Base-by-base conservation (phyloP, 805 yeast genomes). In the Metschnikowia cubensis region DNA sequence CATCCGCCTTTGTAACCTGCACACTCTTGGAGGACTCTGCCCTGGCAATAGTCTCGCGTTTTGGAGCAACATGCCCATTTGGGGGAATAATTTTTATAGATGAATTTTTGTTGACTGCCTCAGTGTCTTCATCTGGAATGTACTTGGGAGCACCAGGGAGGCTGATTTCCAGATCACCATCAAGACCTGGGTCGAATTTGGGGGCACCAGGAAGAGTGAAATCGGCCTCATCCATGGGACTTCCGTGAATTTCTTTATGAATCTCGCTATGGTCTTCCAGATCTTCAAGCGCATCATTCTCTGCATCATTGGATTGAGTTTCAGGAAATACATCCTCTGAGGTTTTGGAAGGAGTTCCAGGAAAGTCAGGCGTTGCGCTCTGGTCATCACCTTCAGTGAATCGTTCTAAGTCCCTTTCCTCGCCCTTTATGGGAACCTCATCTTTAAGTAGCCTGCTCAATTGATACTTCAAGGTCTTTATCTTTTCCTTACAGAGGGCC, bases 381-480 rank as follows among this genome's bases (percentile, higher is more conserved):
- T 38, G 31, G 6, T 22, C 18, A 17, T n/a, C 31, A 18, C 22
- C 18, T n/a, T 25, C 34, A n/a, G 29, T 42, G 25, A 49, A 35
- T 14, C 25, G 45, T 25, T 61, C 68, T 43, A 66, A 54, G 39
- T 70, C 71, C 31, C 57, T 56, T 36, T 64, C 69, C 31, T 62
- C 64, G 5, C 60, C 62, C 35, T 63, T 61, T 5, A 50, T 34
- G 1, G 59, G 60, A 2, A 73, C 54, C 53, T 73, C 71, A 46
- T 66, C 73, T 55, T 72, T 73, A n/a, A 73, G 50, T 39, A 73
- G 58, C 50, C 65, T 58, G 21, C 75, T 63, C 56, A 73, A 67
- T 33, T 72, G 73, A 46, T 53, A 71, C 59, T 40, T 73, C 71
- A 57, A 74, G 71, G 38, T 75, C 82, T 63, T 85, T 81, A 4